Evolutionary conservation across 2,329 filamentous ascomycete species (phyloP), one percentile per base, ranked within the genome.

Genomic region (Phaeosphaeriaceae sp.): DNA sequence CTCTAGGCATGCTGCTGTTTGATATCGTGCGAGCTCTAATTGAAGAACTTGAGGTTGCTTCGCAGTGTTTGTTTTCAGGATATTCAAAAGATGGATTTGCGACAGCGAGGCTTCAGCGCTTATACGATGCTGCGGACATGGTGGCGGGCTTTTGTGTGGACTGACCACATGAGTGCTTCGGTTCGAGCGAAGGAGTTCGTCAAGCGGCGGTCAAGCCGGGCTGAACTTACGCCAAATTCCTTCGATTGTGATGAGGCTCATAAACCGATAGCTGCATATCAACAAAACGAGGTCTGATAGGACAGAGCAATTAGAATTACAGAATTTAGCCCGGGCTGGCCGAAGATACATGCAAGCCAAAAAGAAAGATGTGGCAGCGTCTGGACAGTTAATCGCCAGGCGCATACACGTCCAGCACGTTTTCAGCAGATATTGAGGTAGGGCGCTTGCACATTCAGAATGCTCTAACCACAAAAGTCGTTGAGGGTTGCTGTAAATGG

Each of bases 1-100:
- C 52, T 54, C 52, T 54, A n/a, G 49, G 19, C 49, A 51, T 51
- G 30, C 17, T 40, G 30, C 19, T 21, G 30, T 51, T 17, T 5
- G 15, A 35, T n/a, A 47, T 15, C 2, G 6, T 15, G 26, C 26
- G 44, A 11, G 13, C 1, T 9, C 26, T 5, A 5, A 24, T 23
- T 8, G 13, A 24, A 24, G n/a, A 47, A 23, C 22, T 3, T 47
- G 9, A 21, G 6, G 21, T 23, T 23, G 35, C 15, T 40, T n/a
- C n/a, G 35, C 15, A 15, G 15, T 40, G 35, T 40, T 40, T n/a
- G 15, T n/a, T 40, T 40, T n/a, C 15, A n/a, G 15, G 15, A 8
- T 13, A 6, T 35, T 7, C 13, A 3, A 35, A 11, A 35, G 30
- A 11, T 3, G 10, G 13, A 15, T 6, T 9, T 9, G 30, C 13